Conservation (phyloP, 2,329 filamentous ascomycete species). For the Balansia obtecta region DNA sequence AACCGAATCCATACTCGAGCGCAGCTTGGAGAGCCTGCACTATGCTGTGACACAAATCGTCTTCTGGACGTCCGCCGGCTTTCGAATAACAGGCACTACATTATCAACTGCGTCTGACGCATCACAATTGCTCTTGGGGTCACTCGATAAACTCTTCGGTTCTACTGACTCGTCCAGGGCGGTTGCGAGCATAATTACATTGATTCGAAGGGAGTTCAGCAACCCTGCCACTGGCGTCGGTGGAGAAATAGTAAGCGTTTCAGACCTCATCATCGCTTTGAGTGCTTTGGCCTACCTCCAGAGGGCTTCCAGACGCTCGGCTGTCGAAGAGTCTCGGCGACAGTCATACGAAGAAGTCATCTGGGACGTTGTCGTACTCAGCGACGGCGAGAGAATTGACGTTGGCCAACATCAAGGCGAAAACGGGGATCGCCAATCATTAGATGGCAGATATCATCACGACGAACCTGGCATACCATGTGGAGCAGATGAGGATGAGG, state of each 20-base stretch:
- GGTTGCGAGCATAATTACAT: conserved; percentile 52
- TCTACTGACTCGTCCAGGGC: conserved; percentile 58
- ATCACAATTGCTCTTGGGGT: conserved; percentile 44
- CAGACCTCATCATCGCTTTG: conserved; percentile 48
- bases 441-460: not conserved
- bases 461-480: not conserved
- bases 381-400: conserved; percentile 45
- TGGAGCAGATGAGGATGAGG: conserved; percentile 20
- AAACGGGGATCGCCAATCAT: conserved; percentile 9
- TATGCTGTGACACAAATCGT: conserved; percentile 44
- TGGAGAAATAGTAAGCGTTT: conserved; percentile 47
- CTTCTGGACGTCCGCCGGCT: conserved; percentile 49
- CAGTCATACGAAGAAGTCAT: conserved; percentile 42
- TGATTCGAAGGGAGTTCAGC: conserved; percentile 51
- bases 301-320: conserved; percentile 37
- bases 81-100: conserved; percentile 43
- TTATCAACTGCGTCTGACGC: conserved; percentile 41
- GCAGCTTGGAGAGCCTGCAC: conserved; percentile 43
- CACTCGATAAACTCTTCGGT: conserved; percentile 52
- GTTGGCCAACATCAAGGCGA: conserved; percentile 22
- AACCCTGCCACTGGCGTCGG: conserved; percentile 47
- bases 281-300: conserved; percentile 51
- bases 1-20: conserved; percentile 43
- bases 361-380: conserved; percentile 55
- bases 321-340: conserved; percentile 35